phyloP scores from a whole-genome alignment of 768 basidiomycete species.

The Zangia roseola region DNA sequence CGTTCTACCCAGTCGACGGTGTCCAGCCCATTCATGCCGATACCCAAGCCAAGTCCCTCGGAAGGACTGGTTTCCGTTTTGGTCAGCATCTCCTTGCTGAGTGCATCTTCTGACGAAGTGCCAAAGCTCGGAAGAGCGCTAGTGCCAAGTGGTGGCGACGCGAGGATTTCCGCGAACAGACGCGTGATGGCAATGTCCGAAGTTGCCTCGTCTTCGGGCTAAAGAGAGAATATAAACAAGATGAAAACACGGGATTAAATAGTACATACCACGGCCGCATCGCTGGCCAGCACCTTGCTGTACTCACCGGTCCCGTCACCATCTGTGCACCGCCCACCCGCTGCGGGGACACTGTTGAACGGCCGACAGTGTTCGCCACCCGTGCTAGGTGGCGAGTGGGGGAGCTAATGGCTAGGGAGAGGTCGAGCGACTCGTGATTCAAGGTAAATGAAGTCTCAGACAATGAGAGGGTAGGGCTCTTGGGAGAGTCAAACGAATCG shows the following conservation, averaged over 20 bases:
- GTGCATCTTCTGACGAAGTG: constrained; percentile 33
- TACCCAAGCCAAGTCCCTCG: constrained; percentile 20
- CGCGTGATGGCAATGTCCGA: constrained; percentile 37
- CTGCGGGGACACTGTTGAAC: constrained; percentile 82
- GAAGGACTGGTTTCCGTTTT: constrained; percentile 5
- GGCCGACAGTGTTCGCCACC: constrained; percentile 76
- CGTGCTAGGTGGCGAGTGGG: constrained; percentile 98
- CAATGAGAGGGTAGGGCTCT: constrained; percentile 37
- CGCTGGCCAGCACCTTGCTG: constrained; percentile 13
- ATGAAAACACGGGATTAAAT: constrained; percentile 17
- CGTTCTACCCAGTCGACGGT: constrained; percentile 29
- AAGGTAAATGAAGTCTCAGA: constrained; percentile 30
- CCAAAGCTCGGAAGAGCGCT: constrained; percentile 31
- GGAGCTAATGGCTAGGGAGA: constrained; percentile 40
- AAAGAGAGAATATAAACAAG: constrained; percentile 19
- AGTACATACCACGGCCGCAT: constrained; percentile 36
- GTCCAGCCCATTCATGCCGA: constrained; percentile 16
- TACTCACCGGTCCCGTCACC: constrained; percentile 26
- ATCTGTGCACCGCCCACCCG: constrained; percentile 65
- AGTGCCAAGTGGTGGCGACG: constrained; percentile 33
- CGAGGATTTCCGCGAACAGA: constrained; percentile 35
- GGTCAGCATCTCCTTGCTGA: constrained; percentile 26
- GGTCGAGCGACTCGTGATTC: constrained; percentile 28
- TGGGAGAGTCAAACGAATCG: constrained; percentile 33
- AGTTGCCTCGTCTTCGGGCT: constrained; percentile 53